These are phyloP conservation scores for Colletotrichum ledebouriae DNA, from an alignment of 2,329 filamentous ascomycete species.

Conservation along the genomic window DNA sequence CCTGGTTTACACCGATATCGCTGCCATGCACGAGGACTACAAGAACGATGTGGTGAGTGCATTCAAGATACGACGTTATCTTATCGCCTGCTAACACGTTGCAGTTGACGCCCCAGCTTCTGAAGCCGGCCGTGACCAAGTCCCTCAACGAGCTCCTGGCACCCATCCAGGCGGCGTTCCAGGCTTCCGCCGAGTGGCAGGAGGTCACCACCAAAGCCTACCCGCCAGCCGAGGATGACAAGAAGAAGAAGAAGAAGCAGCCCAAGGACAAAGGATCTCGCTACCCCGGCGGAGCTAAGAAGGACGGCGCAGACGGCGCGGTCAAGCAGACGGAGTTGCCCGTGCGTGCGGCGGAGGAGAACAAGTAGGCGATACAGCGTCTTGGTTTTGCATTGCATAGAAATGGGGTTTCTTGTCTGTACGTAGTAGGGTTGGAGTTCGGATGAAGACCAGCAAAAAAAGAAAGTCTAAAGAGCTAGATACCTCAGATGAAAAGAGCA, in stretches of 20 bases:
- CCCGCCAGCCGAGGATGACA: conserved; percentile 70
- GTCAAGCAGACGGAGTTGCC: conserved; percentile 40
- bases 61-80: neutral
- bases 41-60: conserved; percentile 69
- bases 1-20: conserved; percentile 82
- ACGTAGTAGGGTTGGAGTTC: conserved; percentile 40
- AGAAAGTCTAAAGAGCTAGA: conserved; percentile 40
- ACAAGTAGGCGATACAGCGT: conserved; percentile 16
- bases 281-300: conserved; percentile 63
- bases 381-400: conserved; percentile 24
- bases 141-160: conserved; percentile 80
- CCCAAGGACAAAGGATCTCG: conserved; percentile 80
- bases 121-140: conserved; percentile 86
- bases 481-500: conserved; percentile 36
- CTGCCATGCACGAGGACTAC: conserved; percentile 85
- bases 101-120: conserved; percentile 82
- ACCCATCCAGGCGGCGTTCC: conserved; percentile 82
- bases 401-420: conserved; percentile 31
- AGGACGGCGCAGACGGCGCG: conserved; percentile 33
- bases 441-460: conserved; percentile 38
- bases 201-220: conserved; percentile 81
- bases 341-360: conserved; percentile 35
- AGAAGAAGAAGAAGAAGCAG: conserved; percentile 82
- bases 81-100: conserved; percentile 38
- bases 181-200: conserved; percentile 83